These are phyloP conservation scores for Ceratobasidium sp. DNA, from an alignment of 1,284 basidiomycete genomes.

Conservation along the genomic window DNA sequence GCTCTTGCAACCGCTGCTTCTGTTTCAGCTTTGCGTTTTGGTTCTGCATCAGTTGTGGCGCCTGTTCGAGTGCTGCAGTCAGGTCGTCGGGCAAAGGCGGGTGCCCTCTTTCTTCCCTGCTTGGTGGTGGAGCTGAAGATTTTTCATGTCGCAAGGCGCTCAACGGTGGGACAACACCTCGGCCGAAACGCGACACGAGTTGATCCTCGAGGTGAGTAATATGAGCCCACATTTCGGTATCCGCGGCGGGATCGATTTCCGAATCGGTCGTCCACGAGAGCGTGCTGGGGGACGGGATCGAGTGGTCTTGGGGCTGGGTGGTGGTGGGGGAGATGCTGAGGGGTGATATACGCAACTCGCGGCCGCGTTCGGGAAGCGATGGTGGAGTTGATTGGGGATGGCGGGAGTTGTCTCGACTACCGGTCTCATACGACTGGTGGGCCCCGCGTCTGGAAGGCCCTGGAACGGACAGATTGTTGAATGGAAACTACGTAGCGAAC, in stretches of 20 bases:
- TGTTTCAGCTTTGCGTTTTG: conserved; percentile 26
- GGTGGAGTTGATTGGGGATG: conserved; percentile 12
- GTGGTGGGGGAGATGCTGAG: conserved; percentile 27
- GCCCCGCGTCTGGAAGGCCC: conserved; percentile 5
- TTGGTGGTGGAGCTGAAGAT: conserved; percentile 9
- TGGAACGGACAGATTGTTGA: conserved; percentile 25
- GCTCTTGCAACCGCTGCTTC: conserved; percentile 31
- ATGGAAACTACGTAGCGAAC: conserved; percentile 3
- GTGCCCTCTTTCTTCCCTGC: not conserved
- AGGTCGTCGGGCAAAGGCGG: conserved; percentile 26
- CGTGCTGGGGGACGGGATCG: conserved; percentile 30
- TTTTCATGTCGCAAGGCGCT: conserved; percentile 29
- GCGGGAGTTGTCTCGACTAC: not conserved
- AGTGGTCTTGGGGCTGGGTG: conserved; percentile 12
- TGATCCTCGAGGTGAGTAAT: conserved; percentile 36
- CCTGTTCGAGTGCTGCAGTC: conserved; percentile 4
- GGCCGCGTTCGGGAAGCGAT: conserved; percentile 9
- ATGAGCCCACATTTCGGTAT: conserved; percentile 32
- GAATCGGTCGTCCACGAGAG: conserved; percentile 39
- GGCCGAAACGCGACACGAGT: conserved; percentile 38
- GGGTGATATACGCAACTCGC: conserved; percentile 21
- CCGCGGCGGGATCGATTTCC: conserved; percentile 21
- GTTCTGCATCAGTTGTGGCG: conserved; percentile 1
- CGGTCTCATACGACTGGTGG: conserved; percentile 6
- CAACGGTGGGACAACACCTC: conserved; percentile 30